phyloP scores from a whole-genome alignment of 129 eudicot genomes.

The Heracleum sosnowskyi region DNA sequence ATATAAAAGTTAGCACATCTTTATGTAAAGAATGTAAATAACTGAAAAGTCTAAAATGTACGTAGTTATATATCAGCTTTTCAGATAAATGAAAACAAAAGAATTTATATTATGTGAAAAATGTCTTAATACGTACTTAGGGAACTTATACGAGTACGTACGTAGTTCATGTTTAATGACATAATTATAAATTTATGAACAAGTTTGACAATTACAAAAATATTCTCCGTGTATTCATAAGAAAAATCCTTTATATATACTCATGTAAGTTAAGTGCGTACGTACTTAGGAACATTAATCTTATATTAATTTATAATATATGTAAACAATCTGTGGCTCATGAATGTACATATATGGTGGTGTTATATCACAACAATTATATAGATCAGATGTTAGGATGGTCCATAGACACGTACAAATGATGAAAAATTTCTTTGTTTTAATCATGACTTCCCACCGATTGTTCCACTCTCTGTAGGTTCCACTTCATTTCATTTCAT shows the following conservation, averaged over 20 bases:
- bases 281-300: too few relatives aligned
- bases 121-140: too few relatives aligned
- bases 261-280: too few relatives aligned
- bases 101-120: too few relatives aligned
- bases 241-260: too few relatives aligned
- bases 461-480: constrained; percentile 40
- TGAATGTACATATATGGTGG: background rate
- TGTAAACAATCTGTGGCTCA: background rate
- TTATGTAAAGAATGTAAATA: background rate
- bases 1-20: background rate
- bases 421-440: constrained; percentile 20
- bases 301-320: too few relatives aligned
- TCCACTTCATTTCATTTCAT: background rate
- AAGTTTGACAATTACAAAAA: too few relatives aligned
- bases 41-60: background rate
- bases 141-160: too few relatives aligned
- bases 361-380: background rate
- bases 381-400: background rate
- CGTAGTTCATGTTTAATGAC: too few relatives aligned
- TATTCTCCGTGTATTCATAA: too few relatives aligned
- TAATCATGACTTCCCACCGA: constrained; percentile 39
- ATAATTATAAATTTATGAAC: too few relatives aligned
- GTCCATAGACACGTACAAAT: constrained; percentile 33
- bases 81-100: background rate
- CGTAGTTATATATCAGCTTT: background rate